Evolutionary conservation across 1,139 yeast species (phyloP).

Genomic region (Candida frijolesensis): DNA sequence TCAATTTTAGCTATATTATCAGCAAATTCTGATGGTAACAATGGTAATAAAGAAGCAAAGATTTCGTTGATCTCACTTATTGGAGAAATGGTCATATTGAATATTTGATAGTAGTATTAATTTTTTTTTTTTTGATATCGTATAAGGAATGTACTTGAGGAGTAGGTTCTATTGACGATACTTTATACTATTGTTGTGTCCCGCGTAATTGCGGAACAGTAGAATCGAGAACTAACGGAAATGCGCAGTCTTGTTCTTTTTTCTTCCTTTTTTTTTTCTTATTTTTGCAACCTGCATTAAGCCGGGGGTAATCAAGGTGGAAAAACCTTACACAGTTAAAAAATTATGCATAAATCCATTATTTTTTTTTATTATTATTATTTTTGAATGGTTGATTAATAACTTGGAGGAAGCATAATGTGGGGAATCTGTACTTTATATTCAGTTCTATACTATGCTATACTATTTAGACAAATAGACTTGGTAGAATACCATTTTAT

Average conservation of each 20-base stretch:
- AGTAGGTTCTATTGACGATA: too few relatives aligned
- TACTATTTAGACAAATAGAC: conserved; percentile 18
- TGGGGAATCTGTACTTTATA: too few relatives aligned
- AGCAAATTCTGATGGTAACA: conserved; percentile 22
- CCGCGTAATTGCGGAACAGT: too few relatives aligned
- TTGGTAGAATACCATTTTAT: conserved; percentile 22
- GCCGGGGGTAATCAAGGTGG: neutral
- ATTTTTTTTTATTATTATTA: neutral
- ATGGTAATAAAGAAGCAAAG: conserved; percentile 17
- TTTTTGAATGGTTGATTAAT: neutral
- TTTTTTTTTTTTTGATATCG: neutral
- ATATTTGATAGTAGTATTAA: neutral
- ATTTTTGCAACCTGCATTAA: neutral
- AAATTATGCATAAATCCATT: neutral
- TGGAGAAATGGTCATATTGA: neutral
- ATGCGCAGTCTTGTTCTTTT: neutral
- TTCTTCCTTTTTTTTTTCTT: neutral
- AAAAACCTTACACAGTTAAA: too few relatives aligned
- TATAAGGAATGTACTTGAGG: too few relatives aligned
- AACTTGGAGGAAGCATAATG: too few relatives aligned
- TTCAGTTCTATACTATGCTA: neutral
- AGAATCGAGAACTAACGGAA: neutral
- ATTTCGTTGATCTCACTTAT: conserved; percentile 20
- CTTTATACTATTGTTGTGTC: too few relatives aligned
- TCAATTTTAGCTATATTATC: conserved; percentile 17